These are phyloP conservation scores for Thinopyrum elongatum DNA, from an alignment of 176 grass and related monocot species.

Conservation along the genomic window DNA sequence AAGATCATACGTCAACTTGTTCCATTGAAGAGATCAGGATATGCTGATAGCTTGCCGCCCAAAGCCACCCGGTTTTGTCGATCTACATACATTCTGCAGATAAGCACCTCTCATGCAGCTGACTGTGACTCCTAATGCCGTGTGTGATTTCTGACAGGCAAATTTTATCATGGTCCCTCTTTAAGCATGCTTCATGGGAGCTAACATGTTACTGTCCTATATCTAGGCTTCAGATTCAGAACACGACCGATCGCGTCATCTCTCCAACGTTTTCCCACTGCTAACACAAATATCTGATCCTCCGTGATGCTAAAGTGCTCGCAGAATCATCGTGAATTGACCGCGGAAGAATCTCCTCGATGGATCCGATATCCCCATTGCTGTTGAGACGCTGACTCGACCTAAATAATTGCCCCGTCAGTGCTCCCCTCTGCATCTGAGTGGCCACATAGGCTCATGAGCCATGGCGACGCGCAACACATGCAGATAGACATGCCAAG, in stretches of 20 bases:
- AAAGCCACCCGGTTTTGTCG: slow-evolving; percentile 16
- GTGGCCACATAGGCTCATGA: neutral
- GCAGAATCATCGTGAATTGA: slow-evolving; percentile 28
- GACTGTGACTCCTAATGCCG: too few species aligned
- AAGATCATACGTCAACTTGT: neutral
- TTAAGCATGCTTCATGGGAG: neutral
- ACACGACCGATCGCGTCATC: neutral
- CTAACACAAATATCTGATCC: neutral
- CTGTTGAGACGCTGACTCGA: slow-evolving; percentile 30
- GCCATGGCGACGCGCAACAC: neutral
- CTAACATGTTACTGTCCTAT: neutral
- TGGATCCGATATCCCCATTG: slow-evolving; percentile 7
- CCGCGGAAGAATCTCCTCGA: slow-evolving; percentile 8
- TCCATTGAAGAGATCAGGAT: slow-evolving; percentile 10
- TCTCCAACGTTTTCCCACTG: neutral
- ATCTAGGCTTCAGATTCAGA: neutral
- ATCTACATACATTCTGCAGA: neutral
- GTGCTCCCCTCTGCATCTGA: neutral
- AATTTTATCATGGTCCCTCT: too few species aligned
- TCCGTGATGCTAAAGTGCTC: slow-evolving; percentile 9
- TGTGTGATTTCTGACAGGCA: too few species aligned
- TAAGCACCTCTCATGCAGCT: neutral
- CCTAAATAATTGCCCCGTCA: neutral
- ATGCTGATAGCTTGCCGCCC: slow-evolving; percentile 41
- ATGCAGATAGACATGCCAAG: too few species aligned